Base-by-base conservation (phyloP, 129 eudicot species). In the Helianthus tuberosus region DNA sequence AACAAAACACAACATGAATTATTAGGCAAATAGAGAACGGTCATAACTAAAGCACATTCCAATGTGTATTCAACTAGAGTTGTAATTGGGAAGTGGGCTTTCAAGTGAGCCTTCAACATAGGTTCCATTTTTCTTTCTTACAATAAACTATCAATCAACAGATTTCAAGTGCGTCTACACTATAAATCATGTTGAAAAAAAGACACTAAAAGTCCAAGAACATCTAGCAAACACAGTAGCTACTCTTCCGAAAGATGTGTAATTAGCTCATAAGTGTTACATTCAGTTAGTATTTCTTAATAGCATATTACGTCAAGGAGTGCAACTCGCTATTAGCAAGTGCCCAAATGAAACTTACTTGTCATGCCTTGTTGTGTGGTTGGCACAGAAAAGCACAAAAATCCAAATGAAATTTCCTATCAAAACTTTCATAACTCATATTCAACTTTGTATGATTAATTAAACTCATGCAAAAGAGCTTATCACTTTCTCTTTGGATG, bases 391-490 rank as follows among this genome's bases (percentile, higher is more conserved):
- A 16, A 14, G 12, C 57, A 25, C 59, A 50, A 78, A 50, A 38
- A 66, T 71, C 67, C 78, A 79, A 72, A 54, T 6, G 32, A 65
- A 72, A 17, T 27, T 54, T 10, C 48, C 62, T 29, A 15, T 72
- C 78, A 29, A 36, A 44, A 55, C 74, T 72, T 65, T 79, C 68
- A n/a, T n/a, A n/a, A n/a, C n/a, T n/a, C n/a, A 55, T 16, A 72
- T 55, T 79, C 74, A 47, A 46, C 83, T 79, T 79, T 79, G 55
- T 27, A 54, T 64, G 72, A 15, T 67, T 53, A 64, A 41, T 35
- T 35, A 46, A 72, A 64, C 68, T 64, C 20, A 66, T 72, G 68
- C 52, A 64, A 64, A 79, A 79, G 78, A 72, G 78, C 77, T 64
- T 79, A 79, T 72, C 74, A 3, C 20, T 53, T 64, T 71, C 51